phyloP scores from a whole-genome alignment of 208 protist genomes.

The Trypanosoma conorhini region DNA sequence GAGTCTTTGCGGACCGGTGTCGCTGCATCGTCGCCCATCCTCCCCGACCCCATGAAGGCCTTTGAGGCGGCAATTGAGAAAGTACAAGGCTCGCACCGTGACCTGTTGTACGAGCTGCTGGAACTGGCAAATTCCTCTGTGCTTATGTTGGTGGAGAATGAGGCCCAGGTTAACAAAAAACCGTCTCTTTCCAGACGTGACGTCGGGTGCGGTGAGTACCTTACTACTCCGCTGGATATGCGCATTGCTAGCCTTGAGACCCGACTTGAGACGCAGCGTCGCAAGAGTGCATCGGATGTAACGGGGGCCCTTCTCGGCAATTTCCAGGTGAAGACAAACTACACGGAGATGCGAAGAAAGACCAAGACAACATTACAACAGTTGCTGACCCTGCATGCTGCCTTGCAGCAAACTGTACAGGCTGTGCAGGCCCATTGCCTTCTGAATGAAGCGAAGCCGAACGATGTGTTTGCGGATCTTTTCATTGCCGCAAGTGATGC shows the following conservation, averaged over 20 bases:
- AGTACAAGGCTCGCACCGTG: slow-evolving; percentile 52
- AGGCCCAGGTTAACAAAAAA: slow-evolving; percentile 31
- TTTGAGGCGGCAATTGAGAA: slow-evolving; percentile 56
- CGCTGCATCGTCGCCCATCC: neutral
- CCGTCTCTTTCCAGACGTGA: slow-evolving; percentile 23
- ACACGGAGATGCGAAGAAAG: slow-evolving; percentile 26
- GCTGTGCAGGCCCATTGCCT: slow-evolving; percentile 11
- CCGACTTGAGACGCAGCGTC: slow-evolving; percentile 50
- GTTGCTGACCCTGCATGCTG: slow-evolving; percentile 33
- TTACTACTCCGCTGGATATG: slow-evolving; percentile 45
- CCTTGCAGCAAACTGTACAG: neutral
- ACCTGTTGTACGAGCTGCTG: slow-evolving; percentile 49
- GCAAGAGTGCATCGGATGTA: slow-evolving; percentile 31
- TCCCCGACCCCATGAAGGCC: slow-evolving; percentile 19
- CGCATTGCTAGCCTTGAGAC: slow-evolving; percentile 55
- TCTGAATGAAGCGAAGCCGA: neutral
- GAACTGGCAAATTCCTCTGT: slow-evolving; percentile 38
- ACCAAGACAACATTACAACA: slow-evolving; percentile 38
- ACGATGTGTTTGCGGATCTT: slow-evolving; percentile 16
- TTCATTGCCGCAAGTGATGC: slow-evolving; percentile 20
- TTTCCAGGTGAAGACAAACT: slow-evolving; percentile 3
- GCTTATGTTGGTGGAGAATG: slow-evolving; percentile 26
- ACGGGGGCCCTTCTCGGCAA: slow-evolving; percentile 25
- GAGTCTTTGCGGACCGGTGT: slow-evolving; percentile 13
- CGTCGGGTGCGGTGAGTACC: slow-evolving; percentile 33